Conservation (phyloP, 768 basidiomycete genomes). For the Naganishia antarctica region DNA sequence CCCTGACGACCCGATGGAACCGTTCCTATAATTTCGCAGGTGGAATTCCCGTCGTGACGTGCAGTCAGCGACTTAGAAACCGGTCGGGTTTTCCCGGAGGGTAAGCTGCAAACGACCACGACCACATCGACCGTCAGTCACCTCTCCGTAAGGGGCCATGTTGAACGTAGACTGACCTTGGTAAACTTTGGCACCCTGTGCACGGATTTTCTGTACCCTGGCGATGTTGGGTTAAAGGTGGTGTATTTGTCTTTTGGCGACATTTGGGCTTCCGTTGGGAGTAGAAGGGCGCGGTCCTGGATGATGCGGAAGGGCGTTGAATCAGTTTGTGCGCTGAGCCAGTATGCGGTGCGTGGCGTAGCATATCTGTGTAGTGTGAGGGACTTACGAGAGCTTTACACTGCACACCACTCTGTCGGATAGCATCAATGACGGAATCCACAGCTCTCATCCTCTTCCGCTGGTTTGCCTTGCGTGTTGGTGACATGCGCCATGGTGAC, state of each 20-base stretch:
- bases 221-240: constrained; percentile 64
- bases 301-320: background rate
- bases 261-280: constrained; percentile 96
- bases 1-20: too few species aligned
- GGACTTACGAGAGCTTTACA: constrained; percentile 67
- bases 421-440: constrained; percentile 85
- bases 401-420: constrained; percentile 73
- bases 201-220: constrained; percentile 84
- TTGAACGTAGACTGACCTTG: constrained; percentile 64
- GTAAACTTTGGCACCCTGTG: constrained; percentile 99
- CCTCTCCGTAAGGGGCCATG: too few species aligned
- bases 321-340: background rate
- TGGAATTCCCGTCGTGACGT: too few species aligned
- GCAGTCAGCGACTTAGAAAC: constrained; percentile 75
- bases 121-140: background rate
- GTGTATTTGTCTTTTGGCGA: constrained; percentile 78
- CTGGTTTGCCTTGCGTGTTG: constrained; percentile 86
- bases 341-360: background rate
- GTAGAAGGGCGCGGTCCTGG: constrained; percentile 66
- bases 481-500: constrained; percentile 84
- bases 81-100: constrained; percentile 78
- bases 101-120: constrained; percentile 57
- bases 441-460: constrained; percentile 84
- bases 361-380: too few species aligned
- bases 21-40: too few species aligned